These are phyloP conservation scores for Extremus antarcticus DNA, from an alignment of 495 filamentous ascomycete species.

Conservation along the genomic window DNA sequence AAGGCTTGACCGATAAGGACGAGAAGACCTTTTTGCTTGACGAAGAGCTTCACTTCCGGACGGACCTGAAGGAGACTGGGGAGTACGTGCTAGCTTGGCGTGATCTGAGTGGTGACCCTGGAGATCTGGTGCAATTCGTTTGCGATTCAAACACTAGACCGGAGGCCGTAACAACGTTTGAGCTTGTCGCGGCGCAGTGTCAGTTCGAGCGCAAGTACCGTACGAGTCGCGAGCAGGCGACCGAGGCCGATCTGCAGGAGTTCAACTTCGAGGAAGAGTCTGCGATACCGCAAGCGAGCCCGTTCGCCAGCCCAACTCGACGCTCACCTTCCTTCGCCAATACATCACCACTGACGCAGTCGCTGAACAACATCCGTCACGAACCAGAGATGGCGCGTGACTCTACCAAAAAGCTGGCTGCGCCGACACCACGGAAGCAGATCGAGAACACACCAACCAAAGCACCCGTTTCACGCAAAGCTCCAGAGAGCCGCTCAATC, in stretches of 20 bases:
- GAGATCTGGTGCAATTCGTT: conserved; percentile 92
- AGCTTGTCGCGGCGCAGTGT: conserved; percentile 76
- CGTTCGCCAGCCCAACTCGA: conserved; percentile 50
- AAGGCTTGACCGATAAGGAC: conserved; percentile 63
- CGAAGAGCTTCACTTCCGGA: conserved; percentile 77
- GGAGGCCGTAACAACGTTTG: conserved; percentile 66
- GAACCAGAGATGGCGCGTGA: conserved; percentile 17
- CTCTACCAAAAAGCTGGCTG: conserved; percentile 11
- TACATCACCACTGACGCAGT: conserved; percentile 19
- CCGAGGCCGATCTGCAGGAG: conserved; percentile 64
- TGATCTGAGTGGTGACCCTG: conserved; percentile 83
- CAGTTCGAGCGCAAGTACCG: conserved; percentile 95
- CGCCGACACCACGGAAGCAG: conserved; percentile 11
- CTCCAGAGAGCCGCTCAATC: conserved; percentile 60
- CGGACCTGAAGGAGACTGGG: conserved; percentile 57
- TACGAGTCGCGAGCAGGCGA: conserved; percentile 65
- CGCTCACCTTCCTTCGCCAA: conserved; percentile 28
- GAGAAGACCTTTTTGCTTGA: conserved; percentile 95
- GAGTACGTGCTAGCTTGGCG: conserved; percentile 87
- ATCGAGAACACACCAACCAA: conserved; percentile 21
- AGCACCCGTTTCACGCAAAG: conserved; percentile 48
- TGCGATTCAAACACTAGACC: conserved; percentile 65
- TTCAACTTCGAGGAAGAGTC: conserved; percentile 73
- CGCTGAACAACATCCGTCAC: conserved; percentile 18
- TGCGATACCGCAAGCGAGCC: conserved; percentile 73